Evolutionary conservation across 371 early-diverging fungal species (phyloP), one percentile per base, ranked within the genome.

Genomic region (Lichtheimia hyalospora): DNA sequence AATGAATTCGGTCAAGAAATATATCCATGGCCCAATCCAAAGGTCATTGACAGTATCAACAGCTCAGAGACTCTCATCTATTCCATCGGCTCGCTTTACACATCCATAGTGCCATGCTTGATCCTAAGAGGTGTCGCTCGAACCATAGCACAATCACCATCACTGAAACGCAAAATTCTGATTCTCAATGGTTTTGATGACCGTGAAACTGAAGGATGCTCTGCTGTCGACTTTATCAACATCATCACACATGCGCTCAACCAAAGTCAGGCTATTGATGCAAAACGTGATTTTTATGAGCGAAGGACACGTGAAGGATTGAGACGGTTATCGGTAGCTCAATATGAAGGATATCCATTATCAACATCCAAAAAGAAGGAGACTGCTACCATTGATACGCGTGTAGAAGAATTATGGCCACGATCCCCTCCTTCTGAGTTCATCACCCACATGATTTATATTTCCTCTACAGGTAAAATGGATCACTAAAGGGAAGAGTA

Each of bases 1-100:
- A 84, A 82, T 57, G 75, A 76, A 24, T 83, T 84, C 58, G 81
- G 78, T 5, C 81, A 83, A 58, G 88, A 88, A 56, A 83, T 82
- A 24, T 81, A 75, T 58, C 84, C 86, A 4, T 66, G 74, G 14
- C 69, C 85, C 20, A 86, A 86, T 58, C 75, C 84, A 3, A 77
- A 84, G 39, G 62, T 84, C 20, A 64, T 77, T 8, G 52, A 54
- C 8, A 69, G 75, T 13, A 60, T 88, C 25, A 64, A 62, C 15
- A 13, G 42, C 15, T 67, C 68, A 7, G 64, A 71, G 28, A 79
- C 83, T 0, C 61, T 88, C 25, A 61, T 88, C 14, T 88, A 86
- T 59, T 81, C 85, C 13, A 84, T 84, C 54, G 91, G 91, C 0
- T 89, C 89, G 0, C 71, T 91, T 8, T 91, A 89, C 57, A 91